phyloP scores from a whole-genome alignment of 306 rosid species.

The Astragalus membranaceus region DNA sequence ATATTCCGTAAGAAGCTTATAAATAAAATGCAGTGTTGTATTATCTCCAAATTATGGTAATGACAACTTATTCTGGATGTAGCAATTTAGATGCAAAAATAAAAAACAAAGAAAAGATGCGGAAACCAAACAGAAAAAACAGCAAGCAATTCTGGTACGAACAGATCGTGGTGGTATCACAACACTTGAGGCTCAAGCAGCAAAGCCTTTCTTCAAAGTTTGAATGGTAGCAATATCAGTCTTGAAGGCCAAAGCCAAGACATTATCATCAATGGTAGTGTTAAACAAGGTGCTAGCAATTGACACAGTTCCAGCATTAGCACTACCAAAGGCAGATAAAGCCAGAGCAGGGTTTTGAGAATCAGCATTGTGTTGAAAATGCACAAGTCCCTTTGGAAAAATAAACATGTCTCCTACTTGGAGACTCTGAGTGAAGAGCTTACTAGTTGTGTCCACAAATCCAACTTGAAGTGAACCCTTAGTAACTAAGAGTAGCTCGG shows the following conservation, averaged over 20 bases:
- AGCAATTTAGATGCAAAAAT: neutral
- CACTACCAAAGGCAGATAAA: constrained; percentile 46
- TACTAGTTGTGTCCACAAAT: constrained; percentile 43
- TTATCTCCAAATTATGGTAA: no score
- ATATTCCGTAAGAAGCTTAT: no score
- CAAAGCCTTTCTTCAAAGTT: constrained; percentile 35
- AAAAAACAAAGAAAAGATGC: no score
- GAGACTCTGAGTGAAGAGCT: constrained; percentile 35
- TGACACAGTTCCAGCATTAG: constrained; percentile 39
- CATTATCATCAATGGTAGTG: constrained; percentile 30
- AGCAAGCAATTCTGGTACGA: neutral
- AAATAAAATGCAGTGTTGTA: no score
- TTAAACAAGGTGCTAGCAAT: constrained; percentile 29
- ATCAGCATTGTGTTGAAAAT: constrained; percentile 38
- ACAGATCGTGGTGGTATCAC: neutral
- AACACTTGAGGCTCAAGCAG: neutral
- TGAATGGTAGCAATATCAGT: constrained; percentile 36
- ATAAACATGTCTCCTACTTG: constrained; percentile 33
- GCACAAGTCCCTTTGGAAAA: constrained; percentile 53
- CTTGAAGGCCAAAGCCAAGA: constrained; percentile 48
- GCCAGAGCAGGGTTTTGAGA: constrained; percentile 6
- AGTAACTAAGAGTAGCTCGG: constrained; percentile 36
- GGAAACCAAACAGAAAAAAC: neutral
- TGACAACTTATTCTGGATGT: neutral
- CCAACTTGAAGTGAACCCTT: constrained; percentile 41